Base-by-base conservation (phyloP, 2,329 filamentous ascomycete genomes). In the Daldinia eschscholtzii region DNA sequence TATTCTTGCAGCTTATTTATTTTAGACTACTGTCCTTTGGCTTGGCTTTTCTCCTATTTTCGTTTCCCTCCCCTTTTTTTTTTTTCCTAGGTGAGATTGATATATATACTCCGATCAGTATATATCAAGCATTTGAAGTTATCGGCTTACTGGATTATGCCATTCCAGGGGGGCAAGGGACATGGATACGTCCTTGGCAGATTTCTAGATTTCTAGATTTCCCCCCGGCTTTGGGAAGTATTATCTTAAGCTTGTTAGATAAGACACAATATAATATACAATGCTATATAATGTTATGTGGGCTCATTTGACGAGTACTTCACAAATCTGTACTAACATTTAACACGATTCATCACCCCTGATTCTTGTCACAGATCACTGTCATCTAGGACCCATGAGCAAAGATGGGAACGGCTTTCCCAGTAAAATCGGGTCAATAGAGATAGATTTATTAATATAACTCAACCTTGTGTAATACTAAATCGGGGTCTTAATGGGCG, bases 311-410 rank as follows among this genome's bases (percentile, higher is more conserved):
- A 42, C 42, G 53, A 57, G 39, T 60, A 56, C 60, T 56, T 35
- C 48, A 28, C 48, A 61, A 68, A 52, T 42, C 58, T 37, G 23
- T 53, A 63, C 57, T 59, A 56, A 59, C 48, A 41, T 44, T 28
- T 41, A 28, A 64, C 65, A 64, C 57, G 65, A 71, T 69, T 68
- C 68, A 68, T 44, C 20, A 59, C 62, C 60, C 62, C 55, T 61
- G 52, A 23, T 48, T 41, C 46, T 30, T 64, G 18, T 48, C 55
- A 52, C 48, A 26, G 59, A 42, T 60, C 63, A 42, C 15, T 41
- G 7, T 42, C 33, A 53, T 7, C 57, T 55, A 65, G 23, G 48
- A 37, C 59, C 20, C 33, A 33, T 18, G 37, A 42, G 35, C 7
- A 61, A 33, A 52, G 5, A 13, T 18, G 20, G 18, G 46, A 52